Conservation (phyloP, 257 asterid genomes). For the Hygrophila difformis region DNA sequence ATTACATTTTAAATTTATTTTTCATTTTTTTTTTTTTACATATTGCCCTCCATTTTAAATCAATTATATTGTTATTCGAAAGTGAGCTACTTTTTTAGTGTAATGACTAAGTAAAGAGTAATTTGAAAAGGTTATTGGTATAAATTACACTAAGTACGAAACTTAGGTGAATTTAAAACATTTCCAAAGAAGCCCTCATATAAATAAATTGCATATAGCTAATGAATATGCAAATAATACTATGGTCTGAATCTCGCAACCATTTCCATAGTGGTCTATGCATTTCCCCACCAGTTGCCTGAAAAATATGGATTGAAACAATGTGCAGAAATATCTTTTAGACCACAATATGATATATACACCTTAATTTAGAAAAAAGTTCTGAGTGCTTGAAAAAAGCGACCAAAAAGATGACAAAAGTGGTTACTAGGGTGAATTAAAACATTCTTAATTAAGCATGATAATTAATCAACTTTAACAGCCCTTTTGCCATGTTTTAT, state of each 20-base stretch:
- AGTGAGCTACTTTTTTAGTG: no score
- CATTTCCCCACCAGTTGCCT: constrained; percentile 2
- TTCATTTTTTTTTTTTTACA: no score
- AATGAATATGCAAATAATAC: background rate
- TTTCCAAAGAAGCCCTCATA: constrained; percentile 15
- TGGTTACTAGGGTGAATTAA: constrained; percentile 1
- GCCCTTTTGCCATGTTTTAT: constrained; percentile 16
- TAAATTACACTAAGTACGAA: background rate
- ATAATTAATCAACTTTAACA: constrained; percentile 15
- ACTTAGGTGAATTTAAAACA: constrained; percentile 15
- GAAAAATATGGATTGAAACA: background rate
- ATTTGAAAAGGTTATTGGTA: no score
- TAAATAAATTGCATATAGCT: constrained; percentile 18
- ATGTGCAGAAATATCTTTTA: constrained; percentile 15
- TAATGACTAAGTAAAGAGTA: no score
- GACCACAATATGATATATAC: constrained; percentile 10
- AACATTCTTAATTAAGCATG: constrained; percentile 15
- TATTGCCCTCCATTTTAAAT: no score
- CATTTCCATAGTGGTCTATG: background rate
- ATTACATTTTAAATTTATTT: no score
- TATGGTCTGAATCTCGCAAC: background rate
- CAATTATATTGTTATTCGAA: no score
- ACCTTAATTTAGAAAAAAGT: constrained; percentile 7
- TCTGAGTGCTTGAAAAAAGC: constrained; percentile 9
- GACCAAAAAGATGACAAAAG: constrained; percentile 22